These are phyloP conservation scores for Xylaria digitata DNA, from an alignment of 2,329 filamentous ascomycete genomes.

Conservation along the genomic window DNA sequence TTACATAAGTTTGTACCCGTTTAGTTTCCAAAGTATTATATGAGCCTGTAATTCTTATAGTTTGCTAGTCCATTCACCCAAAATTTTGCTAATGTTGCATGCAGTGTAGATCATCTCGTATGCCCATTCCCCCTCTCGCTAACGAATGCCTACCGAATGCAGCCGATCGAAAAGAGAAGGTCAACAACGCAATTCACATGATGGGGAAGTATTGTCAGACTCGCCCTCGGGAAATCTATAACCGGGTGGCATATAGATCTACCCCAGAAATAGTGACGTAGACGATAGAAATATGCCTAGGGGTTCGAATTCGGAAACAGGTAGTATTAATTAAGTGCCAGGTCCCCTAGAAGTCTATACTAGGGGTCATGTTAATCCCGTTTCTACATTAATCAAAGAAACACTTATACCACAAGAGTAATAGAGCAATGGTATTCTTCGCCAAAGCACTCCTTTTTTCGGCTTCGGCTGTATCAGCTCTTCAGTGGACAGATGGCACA, in stretches of 20 bases:
- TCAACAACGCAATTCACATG: background rate
- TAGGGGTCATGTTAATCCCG: too few species aligned
- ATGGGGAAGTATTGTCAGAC: constrained; percentile 1
- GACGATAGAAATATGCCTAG: background rate
- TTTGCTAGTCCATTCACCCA: too few species aligned
- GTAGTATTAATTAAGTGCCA: too few species aligned
- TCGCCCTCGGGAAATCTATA: constrained; percentile 6
- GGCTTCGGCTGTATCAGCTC: constrained; percentile 28
- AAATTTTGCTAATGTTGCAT: too few species aligned
- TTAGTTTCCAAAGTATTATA: too few species aligned
- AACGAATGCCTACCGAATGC: too few species aligned
- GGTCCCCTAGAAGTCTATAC: too few species aligned
- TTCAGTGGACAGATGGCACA: constrained; percentile 37
- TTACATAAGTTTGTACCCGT: too few species aligned
- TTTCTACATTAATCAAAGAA: background rate
- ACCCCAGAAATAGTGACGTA: constrained; percentile 15
- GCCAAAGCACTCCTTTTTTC: constrained; percentile 20
- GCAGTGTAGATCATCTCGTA: too few species aligned
- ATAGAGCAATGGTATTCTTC: constrained; percentile 12
- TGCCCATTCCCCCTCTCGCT: too few species aligned
- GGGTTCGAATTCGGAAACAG: too few species aligned
- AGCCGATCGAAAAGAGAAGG: constrained; percentile 19
- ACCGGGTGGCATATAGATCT: constrained; percentile 14
- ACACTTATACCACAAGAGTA: background rate
- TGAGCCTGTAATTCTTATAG: too few species aligned